phyloP scores from a whole-genome alignment of 2,329 filamentous ascomycete genomes.

The Trichoderma koningiopsis region DNA sequence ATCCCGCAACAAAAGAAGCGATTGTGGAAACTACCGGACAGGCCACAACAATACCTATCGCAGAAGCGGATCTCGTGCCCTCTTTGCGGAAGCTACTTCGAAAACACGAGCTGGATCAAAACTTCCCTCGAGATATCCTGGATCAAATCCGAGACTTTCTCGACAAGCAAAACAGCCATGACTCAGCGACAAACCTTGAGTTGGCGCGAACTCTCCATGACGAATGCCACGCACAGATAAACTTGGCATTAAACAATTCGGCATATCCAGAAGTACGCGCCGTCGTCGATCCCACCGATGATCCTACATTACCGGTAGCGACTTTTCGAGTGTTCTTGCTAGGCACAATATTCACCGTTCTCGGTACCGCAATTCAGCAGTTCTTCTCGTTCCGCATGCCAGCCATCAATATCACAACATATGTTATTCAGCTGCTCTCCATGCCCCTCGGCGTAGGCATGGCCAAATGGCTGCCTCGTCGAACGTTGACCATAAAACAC shows the following conservation, averaged over 20 bases:
- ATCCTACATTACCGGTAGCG: conserved; percentile 43
- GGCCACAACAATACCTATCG: background rate
- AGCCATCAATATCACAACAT: conserved; percentile 43
- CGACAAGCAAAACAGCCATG: conserved; percentile 21
- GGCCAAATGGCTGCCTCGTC: conserved; percentile 32
- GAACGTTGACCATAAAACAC: conserved; percentile 5
- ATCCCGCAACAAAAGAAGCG: background rate
- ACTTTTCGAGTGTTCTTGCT: conserved; percentile 46
- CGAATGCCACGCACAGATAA: conserved; percentile 30
- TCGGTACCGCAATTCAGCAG: conserved; percentile 33
- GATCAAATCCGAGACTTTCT: conserved; percentile 46
- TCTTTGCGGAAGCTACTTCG: conserved; percentile 36
- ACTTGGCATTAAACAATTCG: conserved; percentile 40
- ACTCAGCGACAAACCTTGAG: conserved; percentile 26
- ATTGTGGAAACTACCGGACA: background rate
- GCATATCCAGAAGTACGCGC: conserved; percentile 49
- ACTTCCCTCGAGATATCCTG: conserved; percentile 48
- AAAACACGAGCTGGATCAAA: conserved; percentile 50
- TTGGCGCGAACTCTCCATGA: conserved; percentile 28
- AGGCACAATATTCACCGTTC: conserved; percentile 41
- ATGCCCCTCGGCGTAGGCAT: conserved; percentile 43
- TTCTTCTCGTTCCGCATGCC: conserved; percentile 48
- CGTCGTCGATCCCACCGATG: conserved; percentile 48
- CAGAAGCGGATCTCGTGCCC: conserved; percentile 1
- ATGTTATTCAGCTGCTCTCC: conserved; percentile 45